Percentiles rank a stretch among this genome's conserved stretches.
Conservation (phyloP, 2,329 filamentous ascomycete genomes). For the Niveomyces coronatus region DNA sequence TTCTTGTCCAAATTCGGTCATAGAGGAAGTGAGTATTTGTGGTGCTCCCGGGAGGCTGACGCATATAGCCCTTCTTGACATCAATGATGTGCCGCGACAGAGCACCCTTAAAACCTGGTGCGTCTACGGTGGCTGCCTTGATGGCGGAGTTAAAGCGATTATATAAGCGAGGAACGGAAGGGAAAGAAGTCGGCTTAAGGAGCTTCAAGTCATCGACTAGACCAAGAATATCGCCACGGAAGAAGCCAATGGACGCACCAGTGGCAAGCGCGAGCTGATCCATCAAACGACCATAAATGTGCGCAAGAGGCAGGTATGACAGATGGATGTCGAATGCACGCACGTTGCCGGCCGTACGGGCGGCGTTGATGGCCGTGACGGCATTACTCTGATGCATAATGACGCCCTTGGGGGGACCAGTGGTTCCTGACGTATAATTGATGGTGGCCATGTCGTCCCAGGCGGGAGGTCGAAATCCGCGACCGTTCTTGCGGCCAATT, state of each 20-base stretch:
- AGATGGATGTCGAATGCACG: slow-evolving; percentile 50
- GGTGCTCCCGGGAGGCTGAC: slow-evolving; percentile 59
- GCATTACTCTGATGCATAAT: slow-evolving; percentile 63
- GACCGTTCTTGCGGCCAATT: slow-evolving; percentile 60
- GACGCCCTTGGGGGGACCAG: slow-evolving; percentile 46
- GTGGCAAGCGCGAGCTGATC: slow-evolving; percentile 69
- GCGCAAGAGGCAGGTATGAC: slow-evolving; percentile 87
- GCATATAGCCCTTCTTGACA: slow-evolving; percentile 71
- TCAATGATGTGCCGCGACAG: slow-evolving; percentile 71
- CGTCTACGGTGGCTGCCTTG: slow-evolving; percentile 66
- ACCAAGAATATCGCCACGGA: slow-evolving; percentile 81
- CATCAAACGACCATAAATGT: slow-evolving; percentile 82
- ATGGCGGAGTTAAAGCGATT: slow-evolving; percentile 84
- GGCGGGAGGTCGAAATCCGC: slow-evolving; percentile 61
- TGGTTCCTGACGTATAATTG: slow-evolving; percentile 57
- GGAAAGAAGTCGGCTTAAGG: slow-evolving; percentile 71
- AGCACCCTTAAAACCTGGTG: slow-evolving; percentile 68
- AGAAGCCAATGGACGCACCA: slow-evolving; percentile 79
- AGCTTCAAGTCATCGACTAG: slow-evolving; percentile 88
- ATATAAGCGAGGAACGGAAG: slow-evolving; percentile 83
- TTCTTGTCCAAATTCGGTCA: slow-evolving; percentile 83
- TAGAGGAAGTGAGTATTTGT: slow-evolving; percentile 70
- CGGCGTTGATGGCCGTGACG: slow-evolving; percentile 59
- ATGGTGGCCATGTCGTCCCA: slow-evolving; percentile 76
- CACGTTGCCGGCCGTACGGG: slow-evolving; percentile 46